These are phyloP conservation scores for Elongisporangium undulatum DNA, from an alignment of 352 stramenopile genomes.

Conservation along the genomic window DNA sequence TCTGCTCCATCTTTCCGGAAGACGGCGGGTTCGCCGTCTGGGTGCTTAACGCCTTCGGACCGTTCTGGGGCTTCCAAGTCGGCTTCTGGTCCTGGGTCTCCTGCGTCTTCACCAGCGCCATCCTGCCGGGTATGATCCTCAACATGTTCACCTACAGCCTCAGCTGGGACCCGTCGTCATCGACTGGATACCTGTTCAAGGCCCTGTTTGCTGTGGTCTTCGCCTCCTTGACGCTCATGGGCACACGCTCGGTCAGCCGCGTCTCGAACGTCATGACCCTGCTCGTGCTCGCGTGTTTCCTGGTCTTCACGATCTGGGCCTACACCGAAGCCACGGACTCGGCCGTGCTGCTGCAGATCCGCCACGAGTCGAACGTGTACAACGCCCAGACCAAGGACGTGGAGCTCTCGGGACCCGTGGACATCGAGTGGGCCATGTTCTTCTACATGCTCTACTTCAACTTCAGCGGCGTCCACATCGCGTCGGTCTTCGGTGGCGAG, in stretches of 20 bases:
- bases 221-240: conserved; percentile 16
- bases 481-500: conserved; percentile 81
- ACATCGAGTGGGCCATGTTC: conserved; percentile 58
- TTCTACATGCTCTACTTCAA: conserved; percentile 94
- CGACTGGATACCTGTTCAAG: conserved; percentile 15
- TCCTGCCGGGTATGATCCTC: conserved; percentile 62
- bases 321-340: conserved; percentile 8
- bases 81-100: conserved; percentile 82
- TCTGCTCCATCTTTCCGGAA: conserved; percentile 88
- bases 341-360: conserved; percentile 8
- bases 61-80: conserved; percentile 78
- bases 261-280: conserved; percentile 52
- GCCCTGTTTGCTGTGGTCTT: conserved; percentile 18
- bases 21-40: conserved; percentile 82
- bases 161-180: too few relatives aligned
- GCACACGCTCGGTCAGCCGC: conserved; percentile 59
- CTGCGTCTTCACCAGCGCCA: conserved; percentile 41
- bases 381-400: neutral
- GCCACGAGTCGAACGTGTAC: neutral
- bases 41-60: conserved; percentile 88
- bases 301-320: conserved; percentile 39
- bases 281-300: conserved; percentile 81
- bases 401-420: conserved; percentile 3
- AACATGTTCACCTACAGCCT: neutral
- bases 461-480: conserved; percentile 87